Conservation (phyloP, 306 rosid species). For the Mimosa bimucronata region DNA sequence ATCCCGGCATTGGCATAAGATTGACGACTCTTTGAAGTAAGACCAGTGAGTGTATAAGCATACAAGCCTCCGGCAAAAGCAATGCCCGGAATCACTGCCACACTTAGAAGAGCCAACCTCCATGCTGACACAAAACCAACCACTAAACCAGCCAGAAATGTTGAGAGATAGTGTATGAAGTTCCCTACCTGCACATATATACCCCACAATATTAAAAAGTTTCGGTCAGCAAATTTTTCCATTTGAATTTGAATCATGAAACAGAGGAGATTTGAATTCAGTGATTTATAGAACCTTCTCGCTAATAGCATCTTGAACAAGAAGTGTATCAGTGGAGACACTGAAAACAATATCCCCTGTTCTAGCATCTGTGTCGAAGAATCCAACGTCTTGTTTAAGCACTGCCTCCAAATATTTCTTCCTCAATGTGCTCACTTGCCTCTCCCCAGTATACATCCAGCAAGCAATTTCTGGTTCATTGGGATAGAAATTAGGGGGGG, state of each 20-base stretch:
- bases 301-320: slow-evolving; percentile 97
- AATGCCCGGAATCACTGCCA: slow-evolving; percentile 97
- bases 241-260: not conserved
- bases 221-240: not conserved
- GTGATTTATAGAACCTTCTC: slow-evolving; percentile 70
- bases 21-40: slow-evolving; percentile 93
- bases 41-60: slow-evolving; percentile 96
- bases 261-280: slow-evolving; percentile 8
- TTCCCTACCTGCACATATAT: slow-evolving; percentile 79
- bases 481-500: not conserved
- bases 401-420: slow-evolving; percentile 96
- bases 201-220: not conserved
- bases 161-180: slow-evolving; percentile 96
- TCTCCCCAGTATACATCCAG: slow-evolving; percentile 98
- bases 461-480: slow-evolving; percentile 82
- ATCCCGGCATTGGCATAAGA: slow-evolving; percentile 97
- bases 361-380: slow-evolving; percentile 96
- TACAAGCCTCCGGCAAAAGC: slow-evolving; percentile 98
- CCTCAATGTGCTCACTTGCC: slow-evolving; percentile 90
- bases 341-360: slow-evolving; percentile 98
- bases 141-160: slow-evolving; percentile 95
- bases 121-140: slow-evolving; percentile 99
- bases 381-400: slow-evolving; percentile 94
- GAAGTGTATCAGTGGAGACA: slow-evolving; percentile 93
- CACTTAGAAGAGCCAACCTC: slow-evolving; percentile 92